Evolutionary conservation across 2,329 filamentous ascomycete genomes (phyloP).

Genomic region (Delphinella strobiligena): DNA sequence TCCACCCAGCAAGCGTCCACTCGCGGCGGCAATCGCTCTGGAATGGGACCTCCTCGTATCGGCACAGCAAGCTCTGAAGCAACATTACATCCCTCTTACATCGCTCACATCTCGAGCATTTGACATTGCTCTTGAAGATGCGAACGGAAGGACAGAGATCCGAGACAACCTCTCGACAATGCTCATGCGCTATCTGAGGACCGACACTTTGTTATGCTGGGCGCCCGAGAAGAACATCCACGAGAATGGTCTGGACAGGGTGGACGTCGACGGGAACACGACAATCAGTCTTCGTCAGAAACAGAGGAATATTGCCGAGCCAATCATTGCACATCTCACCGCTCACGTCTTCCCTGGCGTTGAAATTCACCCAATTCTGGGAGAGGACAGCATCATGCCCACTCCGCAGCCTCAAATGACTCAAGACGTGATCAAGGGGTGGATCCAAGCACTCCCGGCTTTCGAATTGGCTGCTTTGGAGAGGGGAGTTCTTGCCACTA

Average conservation of each 20-base stretch:
- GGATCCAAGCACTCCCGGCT: conserved; percentile 58
- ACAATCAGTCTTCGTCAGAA: conserved; percentile 49
- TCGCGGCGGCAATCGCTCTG: conserved; percentile 74
- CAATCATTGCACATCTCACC: conserved; percentile 60
- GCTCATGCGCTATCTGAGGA: conserved; percentile 77
- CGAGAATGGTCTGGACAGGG: conserved; percentile 34
- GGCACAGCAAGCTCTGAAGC: conserved; percentile 70
- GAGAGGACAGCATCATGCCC: conserved; percentile 64
- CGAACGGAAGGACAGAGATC: conserved; percentile 36
- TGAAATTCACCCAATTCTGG: conserved; percentile 68
- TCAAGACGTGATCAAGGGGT: conserved; percentile 63
- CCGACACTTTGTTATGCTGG: conserved; percentile 89
- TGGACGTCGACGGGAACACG: conserved; percentile 22
- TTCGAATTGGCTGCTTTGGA: conserved; percentile 85
- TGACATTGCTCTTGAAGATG: conserved; percentile 64
- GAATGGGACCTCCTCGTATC: conserved; percentile 86
- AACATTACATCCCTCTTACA: conserved; percentile 83
- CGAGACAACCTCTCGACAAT: conserved; percentile 53
- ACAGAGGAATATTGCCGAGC: conserved; percentile 57
- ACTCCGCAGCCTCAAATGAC: conserved; percentile 61
- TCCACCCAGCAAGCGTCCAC: conserved; percentile 62
- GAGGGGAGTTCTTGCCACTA: conserved; percentile 69
- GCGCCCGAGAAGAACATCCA: conserved; percentile 45
- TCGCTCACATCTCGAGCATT: conserved; percentile 72
- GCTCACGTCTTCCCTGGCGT: conserved; percentile 73